Percentiles rank a stretch among this genome's conserved stretches.
Conservation (phyloP, 306 rosid genomes). For the Amphicarpaea edgeworthii region DNA sequence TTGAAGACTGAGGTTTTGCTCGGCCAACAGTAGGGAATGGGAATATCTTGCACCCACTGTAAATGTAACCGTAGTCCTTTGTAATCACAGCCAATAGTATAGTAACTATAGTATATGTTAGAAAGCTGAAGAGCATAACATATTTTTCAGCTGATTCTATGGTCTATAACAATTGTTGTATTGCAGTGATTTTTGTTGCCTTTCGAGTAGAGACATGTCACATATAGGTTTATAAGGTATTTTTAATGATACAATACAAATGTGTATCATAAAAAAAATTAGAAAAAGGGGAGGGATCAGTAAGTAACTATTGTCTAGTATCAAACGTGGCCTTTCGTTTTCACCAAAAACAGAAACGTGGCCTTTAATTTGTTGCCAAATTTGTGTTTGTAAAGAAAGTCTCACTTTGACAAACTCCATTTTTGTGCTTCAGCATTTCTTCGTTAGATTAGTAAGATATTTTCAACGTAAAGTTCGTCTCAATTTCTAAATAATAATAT, state of each 20-base stretch:
- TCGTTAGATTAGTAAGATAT: neutral
- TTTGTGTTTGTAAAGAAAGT: slow-evolving; percentile 14
- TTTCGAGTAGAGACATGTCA: slow-evolving; percentile 23
- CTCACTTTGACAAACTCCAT: slow-evolving; percentile 4
- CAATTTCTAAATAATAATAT: neutral
- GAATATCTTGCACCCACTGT: slow-evolving; percentile 20
- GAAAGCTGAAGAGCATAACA: slow-evolving; percentile 31
- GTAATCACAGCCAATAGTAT: slow-evolving; percentile 28
- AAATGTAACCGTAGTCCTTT: slow-evolving; percentile 8
- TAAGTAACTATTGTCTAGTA: neutral
- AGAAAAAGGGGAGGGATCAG: slow-evolving; percentile 9
- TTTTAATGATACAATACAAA: slow-evolving; percentile 31
- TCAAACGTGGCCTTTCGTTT: neutral
- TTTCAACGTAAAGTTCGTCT: slow-evolving; percentile 1
- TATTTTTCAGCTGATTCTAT: slow-evolving; percentile 39
- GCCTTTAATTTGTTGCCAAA: slow-evolving; percentile 18
- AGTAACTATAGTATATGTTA: neutral
- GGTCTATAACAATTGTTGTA: slow-evolving; percentile 35
- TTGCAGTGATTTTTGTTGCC: slow-evolving; percentile 39
- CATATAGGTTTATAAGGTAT: slow-evolving; percentile 20
- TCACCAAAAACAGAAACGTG: neutral
- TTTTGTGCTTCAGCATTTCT: slow-evolving; percentile 10
- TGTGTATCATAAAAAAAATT: neutral
- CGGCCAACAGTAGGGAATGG: slow-evolving; percentile 14
- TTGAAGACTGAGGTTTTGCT: slow-evolving; percentile 30